phyloP scores from a whole-genome alignment of 2,329 filamentous ascomycete genomes.

The Lachnellula arida region DNA sequence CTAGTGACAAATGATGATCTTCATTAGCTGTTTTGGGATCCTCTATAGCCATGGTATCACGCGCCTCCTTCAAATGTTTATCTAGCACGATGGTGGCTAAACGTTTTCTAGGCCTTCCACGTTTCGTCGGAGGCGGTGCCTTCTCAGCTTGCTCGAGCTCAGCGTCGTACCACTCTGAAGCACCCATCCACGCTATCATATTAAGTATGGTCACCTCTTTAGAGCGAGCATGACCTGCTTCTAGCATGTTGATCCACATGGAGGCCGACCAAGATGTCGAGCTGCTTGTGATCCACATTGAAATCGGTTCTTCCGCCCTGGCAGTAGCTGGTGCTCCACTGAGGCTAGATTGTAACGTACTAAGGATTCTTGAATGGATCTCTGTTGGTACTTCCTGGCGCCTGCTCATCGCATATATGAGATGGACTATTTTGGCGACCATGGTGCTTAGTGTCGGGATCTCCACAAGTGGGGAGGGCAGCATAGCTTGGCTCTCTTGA shows the following conservation, averaged over 20 bases:
- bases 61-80: conserved; percentile 10
- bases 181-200: conserved; percentile 11
- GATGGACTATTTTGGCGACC: conserved; percentile 5
- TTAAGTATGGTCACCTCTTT: conserved; percentile 13
- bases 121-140: conserved; percentile 9
- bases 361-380: conserved; percentile 12
- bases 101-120: conserved; percentile 10
- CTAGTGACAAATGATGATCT: conserved; percentile 8
- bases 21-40: conserved; percentile 1
- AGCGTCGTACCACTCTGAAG: conserved; percentile 9
- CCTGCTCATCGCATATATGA: conserved; percentile 6
- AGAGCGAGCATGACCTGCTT: conserved; percentile 8
- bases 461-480: conserved; percentile 2
- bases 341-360: conserved; percentile 2
- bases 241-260: conserved; percentile 7
- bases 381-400: conserved; percentile 7
- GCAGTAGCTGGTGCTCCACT: not conserved
- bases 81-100: conserved; percentile 12
- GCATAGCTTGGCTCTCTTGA: conserved; percentile 11
- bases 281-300: conserved; percentile 3
- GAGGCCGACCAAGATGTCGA: conserved; percentile 9
- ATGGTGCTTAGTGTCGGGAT: conserved; percentile 8
- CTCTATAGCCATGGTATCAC: conserved; percentile 1
- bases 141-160: conserved; percentile 10
- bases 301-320: conserved; percentile 1